phyloP scores from a whole-genome alignment of 495 filamentous ascomycete species.

The Cenococcum geophilum region DNA sequence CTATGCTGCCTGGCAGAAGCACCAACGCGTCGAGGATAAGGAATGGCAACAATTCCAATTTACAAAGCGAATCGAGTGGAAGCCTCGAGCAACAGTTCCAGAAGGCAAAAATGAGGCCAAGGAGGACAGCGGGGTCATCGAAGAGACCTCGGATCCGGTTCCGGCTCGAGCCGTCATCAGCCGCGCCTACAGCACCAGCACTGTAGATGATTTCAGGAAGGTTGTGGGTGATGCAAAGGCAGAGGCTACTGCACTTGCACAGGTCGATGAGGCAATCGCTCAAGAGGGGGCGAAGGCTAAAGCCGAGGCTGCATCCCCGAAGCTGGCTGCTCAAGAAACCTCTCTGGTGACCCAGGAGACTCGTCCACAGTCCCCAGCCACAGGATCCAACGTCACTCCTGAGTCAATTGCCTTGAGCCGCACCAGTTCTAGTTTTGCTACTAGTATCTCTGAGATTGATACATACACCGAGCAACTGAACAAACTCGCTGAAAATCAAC shows the following conservation, averaged over 20 bases:
- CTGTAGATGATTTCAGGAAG: conserved; percentile 55
- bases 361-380: conserved; percentile 20
- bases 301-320: conserved; percentile 34
- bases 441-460: conserved; percentile 34
- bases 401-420: conserved; percentile 25
- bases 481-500: conserved; percentile 57
- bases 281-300: conserved; percentile 48
- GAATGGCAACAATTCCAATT: conserved; percentile 92
- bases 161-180: conserved; percentile 42
- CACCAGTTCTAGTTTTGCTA: conserved; percentile 24
- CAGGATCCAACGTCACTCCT: conserved; percentile 21
- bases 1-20: conserved; percentile 79
- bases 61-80: conserved; percentile 79
- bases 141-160: conserved; percentile 43
- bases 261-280: conserved; percentile 60
- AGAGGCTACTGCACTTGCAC: conserved; percentile 49
- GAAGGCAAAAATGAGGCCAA: conserved; percentile 48
- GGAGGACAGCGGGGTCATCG: conserved; percentile 44
- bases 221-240: conserved; percentile 45
- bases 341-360: conserved; percentile 30
- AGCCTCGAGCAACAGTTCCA: conserved; percentile 49
- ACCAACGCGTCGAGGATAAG: conserved; percentile 62
- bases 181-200: conserved; percentile 46
- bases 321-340: conserved; percentile 26
- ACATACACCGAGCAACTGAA: conserved; percentile 68